phyloP scores from a whole-genome alignment of 164 flowering plant genomes.

The Saururus chinensis region DNA sequence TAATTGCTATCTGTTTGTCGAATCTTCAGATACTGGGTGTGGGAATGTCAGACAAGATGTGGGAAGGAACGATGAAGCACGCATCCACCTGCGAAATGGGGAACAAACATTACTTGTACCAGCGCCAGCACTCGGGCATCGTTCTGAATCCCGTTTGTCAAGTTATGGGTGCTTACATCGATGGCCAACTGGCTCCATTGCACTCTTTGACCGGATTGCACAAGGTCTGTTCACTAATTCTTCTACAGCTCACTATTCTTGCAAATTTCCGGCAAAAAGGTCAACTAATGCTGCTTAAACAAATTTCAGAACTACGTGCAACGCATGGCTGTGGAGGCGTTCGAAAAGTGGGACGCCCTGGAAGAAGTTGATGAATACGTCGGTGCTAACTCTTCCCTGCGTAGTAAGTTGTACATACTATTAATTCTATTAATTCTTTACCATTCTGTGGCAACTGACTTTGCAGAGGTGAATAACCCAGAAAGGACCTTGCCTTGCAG shows the following conservation, averaged over 20 bases:
- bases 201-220: constrained; percentile 1
- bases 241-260: not conserved
- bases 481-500: not conserved
- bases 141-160: constrained; percentile 50
- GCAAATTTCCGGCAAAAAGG: too few species aligned
- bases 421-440: not conserved
- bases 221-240: constrained; percentile 4
- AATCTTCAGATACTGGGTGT: constrained; percentile 41
- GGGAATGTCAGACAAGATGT: constrained; percentile 69
- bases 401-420: not conserved
- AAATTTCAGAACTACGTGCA: constrained; percentile 15
- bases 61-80: constrained; percentile 57
- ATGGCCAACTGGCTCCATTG: constrained; percentile 22
- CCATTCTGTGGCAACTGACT: not conserved
- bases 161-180: constrained; percentile 22
- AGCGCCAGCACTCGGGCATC: constrained; percentile 9
- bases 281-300: not conserved
- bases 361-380: constrained; percentile 14
- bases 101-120: constrained; percentile 25
- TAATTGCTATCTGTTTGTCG: not conserved
- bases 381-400: constrained; percentile 6
- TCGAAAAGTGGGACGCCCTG: constrained; percentile 17
- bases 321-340: constrained; percentile 17
- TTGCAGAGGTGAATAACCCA: not conserved
- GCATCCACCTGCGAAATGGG: constrained; percentile 47